Base-by-base conservation (phyloP, 768 basidiomycete genomes). In the Phylloporus sp. region DNA sequence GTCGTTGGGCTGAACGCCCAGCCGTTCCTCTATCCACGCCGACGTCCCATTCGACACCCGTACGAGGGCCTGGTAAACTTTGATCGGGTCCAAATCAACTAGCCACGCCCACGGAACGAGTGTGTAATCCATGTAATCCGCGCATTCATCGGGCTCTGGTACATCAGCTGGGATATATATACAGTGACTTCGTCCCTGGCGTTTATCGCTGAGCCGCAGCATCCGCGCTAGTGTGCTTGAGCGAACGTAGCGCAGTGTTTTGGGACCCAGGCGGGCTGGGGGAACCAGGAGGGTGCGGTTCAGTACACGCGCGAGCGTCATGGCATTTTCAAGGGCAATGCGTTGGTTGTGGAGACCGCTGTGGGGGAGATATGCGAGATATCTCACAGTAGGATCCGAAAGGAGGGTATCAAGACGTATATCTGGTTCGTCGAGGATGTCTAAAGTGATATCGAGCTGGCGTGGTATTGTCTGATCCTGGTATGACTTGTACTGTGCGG, bases 281-380 rank as follows among this genome's bases (percentile, higher is more conserved):
- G 91, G 89, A 28, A 91, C 71, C 56, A 92, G 79, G 28, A 92
- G 74, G 11, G 88, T 93, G 53, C 88, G 84, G 70, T 86, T 84
- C 53, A 90, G 78, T 27, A 86, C 64, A 53, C 70, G 73, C 2
- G 89, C 76, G 45, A 92, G 77, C n/a, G 84, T 73, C 18, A 91
- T 76, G 3, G 88, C 91, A 60, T 93, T 93, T 70, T 92, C 88
- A 54, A 93, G 78, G 16, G 88, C 84, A 57, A 93, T 90, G 29
- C 89, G 84, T 70, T 92, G 88, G 66, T 90, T 92, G 68, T 92
- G 88, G 57, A 88, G 86, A 4, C 88, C 87, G 55, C 86, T 88
- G 64, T 92, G 89, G 12, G 90, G 89, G 18, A 92, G 74, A 65
- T 89, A 92, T 18, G 87, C 75, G 18, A 93, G 68, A 65, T 78